A percentile compares a stretch with the other conserved stretches of the same genome.
Evolutionary conservation across 768 basidiomycete species (phyloP).

Genomic region (Auricularia sp.): DNA sequence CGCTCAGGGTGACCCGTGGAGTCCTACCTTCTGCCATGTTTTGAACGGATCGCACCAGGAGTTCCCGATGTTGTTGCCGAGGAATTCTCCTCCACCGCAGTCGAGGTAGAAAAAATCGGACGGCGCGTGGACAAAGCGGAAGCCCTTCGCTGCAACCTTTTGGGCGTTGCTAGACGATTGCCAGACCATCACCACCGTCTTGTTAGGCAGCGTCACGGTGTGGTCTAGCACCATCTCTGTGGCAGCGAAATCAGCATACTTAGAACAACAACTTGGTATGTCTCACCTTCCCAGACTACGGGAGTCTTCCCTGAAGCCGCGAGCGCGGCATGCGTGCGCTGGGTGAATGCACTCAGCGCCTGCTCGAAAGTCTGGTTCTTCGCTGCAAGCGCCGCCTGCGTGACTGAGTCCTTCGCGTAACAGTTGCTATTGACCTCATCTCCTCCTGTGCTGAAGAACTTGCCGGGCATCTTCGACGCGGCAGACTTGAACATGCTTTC

Average conservation of each 20-base stretch:
- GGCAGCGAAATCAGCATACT: too few relatives aligned
- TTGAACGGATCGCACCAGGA: constrained; percentile 77
- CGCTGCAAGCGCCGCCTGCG: constrained; percentile 42
- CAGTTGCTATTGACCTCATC: constrained; percentile 68
- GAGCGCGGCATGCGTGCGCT: constrained; percentile 48
- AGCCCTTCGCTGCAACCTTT: constrained; percentile 50
- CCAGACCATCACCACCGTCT: constrained; percentile 63
- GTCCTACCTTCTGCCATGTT: constrained; percentile 58
- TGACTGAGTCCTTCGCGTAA: constrained; percentile 51
- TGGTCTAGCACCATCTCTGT: constrained; percentile 48
- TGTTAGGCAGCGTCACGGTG: constrained; percentile 35
- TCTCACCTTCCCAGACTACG: constrained; percentile 59
- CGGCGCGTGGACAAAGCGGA: constrained; percentile 54
- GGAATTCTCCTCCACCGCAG: constrained; percentile 64
- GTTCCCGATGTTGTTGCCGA: constrained; percentile 43
- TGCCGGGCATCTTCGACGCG: constrained; percentile 36
- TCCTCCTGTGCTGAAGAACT: constrained; percentile 70
- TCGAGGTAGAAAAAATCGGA: constrained; percentile 77
- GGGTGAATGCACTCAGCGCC: constrained; percentile 54
- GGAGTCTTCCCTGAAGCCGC: constrained; percentile 53
- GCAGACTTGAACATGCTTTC: constrained; percentile 40
- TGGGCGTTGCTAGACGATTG: constrained; percentile 52
- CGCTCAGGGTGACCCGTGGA: constrained; percentile 3
- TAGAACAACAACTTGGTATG: too few relatives aligned
- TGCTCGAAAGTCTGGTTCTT: constrained; percentile 47